phyloP scores from a whole-genome alignment of 768 basidiomycete genomes.

The Cystofilobasidium capitatum region DNA sequence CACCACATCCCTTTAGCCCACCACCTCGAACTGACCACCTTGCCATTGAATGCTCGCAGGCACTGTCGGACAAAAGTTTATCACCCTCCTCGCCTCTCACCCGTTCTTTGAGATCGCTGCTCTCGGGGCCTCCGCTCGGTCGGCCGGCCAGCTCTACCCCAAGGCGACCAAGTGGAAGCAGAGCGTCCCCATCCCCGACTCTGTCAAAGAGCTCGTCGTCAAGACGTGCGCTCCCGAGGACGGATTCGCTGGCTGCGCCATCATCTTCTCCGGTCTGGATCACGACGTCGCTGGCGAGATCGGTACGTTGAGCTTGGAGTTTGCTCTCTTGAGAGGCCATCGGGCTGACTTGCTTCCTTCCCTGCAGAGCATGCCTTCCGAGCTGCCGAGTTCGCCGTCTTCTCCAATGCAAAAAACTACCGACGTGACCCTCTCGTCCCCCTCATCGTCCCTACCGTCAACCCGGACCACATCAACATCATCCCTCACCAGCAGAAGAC shows the following conservation, averaged over 20 bases:
- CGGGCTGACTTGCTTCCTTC: background rate
- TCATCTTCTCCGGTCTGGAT: slow-evolving; percentile 94
- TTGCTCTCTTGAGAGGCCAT: background rate
- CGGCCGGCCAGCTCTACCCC: slow-evolving; percentile 71
- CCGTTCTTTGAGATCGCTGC: slow-evolving; percentile 82
- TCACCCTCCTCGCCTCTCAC: slow-evolving; percentile 72
- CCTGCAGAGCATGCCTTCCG: slow-evolving; percentile 71
- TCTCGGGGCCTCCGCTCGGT: slow-evolving; percentile 78
- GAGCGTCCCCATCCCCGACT: slow-evolving; percentile 57
- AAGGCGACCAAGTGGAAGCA: slow-evolving; percentile 80
- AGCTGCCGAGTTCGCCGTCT: slow-evolving; percentile 76
- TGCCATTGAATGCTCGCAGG: slow-evolving; percentile 39
- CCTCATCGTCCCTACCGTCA: slow-evolving; percentile 92
- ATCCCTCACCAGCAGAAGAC: slow-evolving; percentile 68
- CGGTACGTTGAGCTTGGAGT: slow-evolving; percentile 49
- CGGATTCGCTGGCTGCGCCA: slow-evolving; percentile 65
- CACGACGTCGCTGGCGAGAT: slow-evolving; percentile 90
- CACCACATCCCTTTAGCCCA: background rate
- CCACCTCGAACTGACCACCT: no score
- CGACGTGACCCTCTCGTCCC: slow-evolving; percentile 85
- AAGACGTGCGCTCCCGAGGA: slow-evolving; percentile 61
- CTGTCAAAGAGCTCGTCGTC: slow-evolving; percentile 57
- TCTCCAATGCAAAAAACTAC: slow-evolving; percentile 96
- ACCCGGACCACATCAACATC: slow-evolving; percentile 72
- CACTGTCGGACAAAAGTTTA: slow-evolving; percentile 86